Base-by-base conservation (phyloP, 2,329 filamentous ascomycete species). In the Fusarium guadeloupense region DNA sequence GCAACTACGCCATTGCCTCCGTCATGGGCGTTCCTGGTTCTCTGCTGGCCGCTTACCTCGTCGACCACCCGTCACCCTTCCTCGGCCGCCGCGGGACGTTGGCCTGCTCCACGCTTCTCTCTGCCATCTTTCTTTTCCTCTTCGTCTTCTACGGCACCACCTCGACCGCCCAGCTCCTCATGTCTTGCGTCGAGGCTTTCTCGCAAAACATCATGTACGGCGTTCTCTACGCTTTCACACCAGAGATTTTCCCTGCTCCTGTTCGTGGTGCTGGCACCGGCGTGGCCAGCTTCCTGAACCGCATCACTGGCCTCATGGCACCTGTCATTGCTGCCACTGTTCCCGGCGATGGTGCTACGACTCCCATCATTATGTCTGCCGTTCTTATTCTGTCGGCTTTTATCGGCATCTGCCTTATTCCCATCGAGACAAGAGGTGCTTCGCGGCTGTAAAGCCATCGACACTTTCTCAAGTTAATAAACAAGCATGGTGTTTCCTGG, bases 1-100 rank as follows among this genome's bases (percentile, higher is more conserved):
- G 90, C 58, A 92, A 92, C 80, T 94, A 93, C 73, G 88, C 88
- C 73, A 93, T 96, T 73, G 92, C 90, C 14, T 90, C 89, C 34
- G 78, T 92, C 31, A 84, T 88, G 41, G 91, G 92, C 33, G 86
- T 95, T 3, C 92, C 91, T 0, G 92, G 92, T 19, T 90, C 88
- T 41, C 76, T 95, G 17, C 78, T 94, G 9, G 92, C 89, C 14
- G 89, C 88, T 57, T 91, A 85, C 68, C 86, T 89, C 2, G 91
- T 92, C 38, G 84, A 90, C 71, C 80, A 86, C 59, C 80, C 81
- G 16, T 88, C 85, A 16, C 80, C 88, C 1, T 80, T 83, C 64
- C 77, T 87, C 19, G 89, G 89, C n/a, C 87, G 89, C 30, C 89
- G 86, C 61, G 88, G 88, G 53, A 92, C 89, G 6, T 87, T 92